Conservation (phyloP, 164 flowering plant species). For the Dillenia turbinata region DNA sequence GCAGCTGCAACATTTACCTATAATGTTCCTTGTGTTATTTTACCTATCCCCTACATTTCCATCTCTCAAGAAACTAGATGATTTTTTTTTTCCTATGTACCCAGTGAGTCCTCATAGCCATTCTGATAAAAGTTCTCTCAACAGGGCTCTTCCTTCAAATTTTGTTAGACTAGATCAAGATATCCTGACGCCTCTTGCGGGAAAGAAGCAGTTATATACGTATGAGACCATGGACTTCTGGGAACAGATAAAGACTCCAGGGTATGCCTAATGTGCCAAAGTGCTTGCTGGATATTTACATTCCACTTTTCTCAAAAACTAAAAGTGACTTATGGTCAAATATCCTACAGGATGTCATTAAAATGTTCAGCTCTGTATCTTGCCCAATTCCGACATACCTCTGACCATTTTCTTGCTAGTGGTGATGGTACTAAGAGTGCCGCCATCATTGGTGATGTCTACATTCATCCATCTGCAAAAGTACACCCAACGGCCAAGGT, state of each 20-base stretch:
- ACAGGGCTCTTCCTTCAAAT: conserved; percentile 70
- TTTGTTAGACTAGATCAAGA: conserved; percentile 97
- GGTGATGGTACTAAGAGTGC: conserved; percentile 83
- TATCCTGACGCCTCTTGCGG: conserved; percentile 95
- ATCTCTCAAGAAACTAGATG: no score
- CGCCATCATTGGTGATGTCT: conserved; percentile 76
- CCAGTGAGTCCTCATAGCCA: conserved; percentile 3
- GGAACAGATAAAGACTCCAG: conserved; percentile 99
- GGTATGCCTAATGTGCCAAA: conserved; percentile 35
- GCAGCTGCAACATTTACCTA: no score
- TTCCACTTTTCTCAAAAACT: neutral
- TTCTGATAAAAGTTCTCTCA: conserved; percentile 13
- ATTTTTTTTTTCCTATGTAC: neutral
- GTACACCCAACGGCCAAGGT: conserved; percentile 98
- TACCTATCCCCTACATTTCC: no score
- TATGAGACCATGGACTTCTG: conserved; percentile 89
- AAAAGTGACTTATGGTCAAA: neutral
- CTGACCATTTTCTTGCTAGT: conserved; percentile 72
- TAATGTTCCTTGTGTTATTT: no score
- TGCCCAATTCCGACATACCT: conserved; percentile 60
- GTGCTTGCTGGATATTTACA: neutral
- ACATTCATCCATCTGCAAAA: conserved; percentile 96
- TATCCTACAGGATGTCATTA: conserved; percentile 75
- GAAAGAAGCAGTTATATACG: conserved; percentile 86
- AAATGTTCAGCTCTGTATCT: conserved; percentile 88